Percentiles rank a stretch among this genome's conserved stretches.
These are phyloP conservation scores for Colletotrichum sansevieriae DNA, from an alignment of 2,329 filamentous ascomycete species.

Conservation along the genomic window DNA sequence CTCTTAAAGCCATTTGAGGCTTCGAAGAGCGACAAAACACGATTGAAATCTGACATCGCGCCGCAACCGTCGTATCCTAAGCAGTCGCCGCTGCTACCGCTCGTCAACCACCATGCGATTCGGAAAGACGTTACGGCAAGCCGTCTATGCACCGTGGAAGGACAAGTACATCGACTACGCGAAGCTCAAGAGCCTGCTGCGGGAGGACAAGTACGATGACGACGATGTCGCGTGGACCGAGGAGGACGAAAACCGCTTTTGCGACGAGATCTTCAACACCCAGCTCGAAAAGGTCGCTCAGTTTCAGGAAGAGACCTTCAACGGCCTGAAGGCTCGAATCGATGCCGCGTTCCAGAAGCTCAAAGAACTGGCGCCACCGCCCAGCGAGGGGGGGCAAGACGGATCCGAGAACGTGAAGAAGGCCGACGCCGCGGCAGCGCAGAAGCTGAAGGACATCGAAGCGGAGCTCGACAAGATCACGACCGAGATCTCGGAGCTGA, in stretches of 20 bases:
- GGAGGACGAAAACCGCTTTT: slow-evolving; percentile 92
- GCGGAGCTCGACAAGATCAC: slow-evolving; percentile 88
- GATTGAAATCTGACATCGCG: neutral
- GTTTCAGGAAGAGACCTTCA: slow-evolving; percentile 87
- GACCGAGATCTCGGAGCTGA: slow-evolving; percentile 90
- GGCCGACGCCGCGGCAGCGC: slow-evolving; percentile 59
- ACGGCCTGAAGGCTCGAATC: slow-evolving; percentile 64
- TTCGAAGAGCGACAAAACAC: neutral
- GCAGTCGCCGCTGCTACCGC: slow-evolving; percentile 3
- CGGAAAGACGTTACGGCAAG: slow-evolving; percentile 85
- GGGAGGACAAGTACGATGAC: slow-evolving; percentile 76
- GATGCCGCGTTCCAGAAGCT: slow-evolving; percentile 76
- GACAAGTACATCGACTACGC: slow-evolving; percentile 95
- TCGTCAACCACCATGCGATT: slow-evolving; percentile 79
- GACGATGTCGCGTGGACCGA: slow-evolving; percentile 86
- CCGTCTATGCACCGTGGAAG: slow-evolving; percentile 89
- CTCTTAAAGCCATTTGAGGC: neutral
- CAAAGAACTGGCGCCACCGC: slow-evolving; percentile 77
- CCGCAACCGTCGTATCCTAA: neutral
- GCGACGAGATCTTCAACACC: slow-evolving; percentile 93
- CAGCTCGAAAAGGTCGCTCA: slow-evolving; percentile 94
- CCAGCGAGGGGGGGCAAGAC: slow-evolving; percentile 28
- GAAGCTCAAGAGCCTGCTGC: slow-evolving; percentile 90
- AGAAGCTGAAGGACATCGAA: slow-evolving; percentile 77
- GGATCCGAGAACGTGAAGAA: slow-evolving; percentile 66